Percentiles rank a stretch among this genome's conserved stretches.
Evolutionary conservation across 1,139 yeast species (phyloP).

Genomic region (Groenewaldozyma auringiensis): DNA sequence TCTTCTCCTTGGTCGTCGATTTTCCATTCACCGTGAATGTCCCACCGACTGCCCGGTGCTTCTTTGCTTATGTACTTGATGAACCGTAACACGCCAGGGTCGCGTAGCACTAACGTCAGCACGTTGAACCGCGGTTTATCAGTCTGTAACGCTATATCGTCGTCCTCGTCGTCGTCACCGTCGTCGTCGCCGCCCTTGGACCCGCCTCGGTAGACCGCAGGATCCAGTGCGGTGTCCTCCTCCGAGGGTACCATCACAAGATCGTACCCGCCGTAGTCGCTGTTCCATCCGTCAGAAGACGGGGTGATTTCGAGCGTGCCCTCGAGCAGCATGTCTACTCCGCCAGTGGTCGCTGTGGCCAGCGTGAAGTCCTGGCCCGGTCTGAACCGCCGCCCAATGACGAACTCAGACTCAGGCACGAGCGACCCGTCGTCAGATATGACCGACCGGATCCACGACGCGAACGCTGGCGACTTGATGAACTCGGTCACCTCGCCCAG

Average conservation of each 20-base stretch:
- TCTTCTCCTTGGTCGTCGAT: slow-evolving; percentile 34
- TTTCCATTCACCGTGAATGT: slow-evolving; percentile 73
- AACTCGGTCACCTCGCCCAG: slow-evolving; percentile 52
- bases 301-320: slow-evolving; percentile 79
- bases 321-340: slow-evolving; percentile 33
- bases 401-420: slow-evolving; percentile 55
- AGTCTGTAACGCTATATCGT: slow-evolving; percentile 74
- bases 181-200: slow-evolving; percentile 12
- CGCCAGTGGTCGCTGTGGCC: slow-evolving; percentile 46
- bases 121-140: slow-evolving; percentile 82
- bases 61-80: slow-evolving; percentile 83
- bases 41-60: slow-evolving; percentile 94
- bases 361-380: slow-evolving; percentile 92
- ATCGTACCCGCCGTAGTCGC: slow-evolving; percentile 92
- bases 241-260: slow-evolving; percentile 48
- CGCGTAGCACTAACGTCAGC: slow-evolving; percentile 70
- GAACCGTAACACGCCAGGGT: slow-evolving; percentile 76
- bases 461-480: slow-evolving; percentile 53
- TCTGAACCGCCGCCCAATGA: slow-evolving; percentile 75
- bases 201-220: slow-evolving; percentile 23
- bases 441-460: slow-evolving; percentile 58
- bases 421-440: slow-evolving; percentile 32
- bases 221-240: slow-evolving; percentile 22
- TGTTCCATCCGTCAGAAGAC: slow-evolving; percentile 65
- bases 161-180: slow-evolving; percentile 40